Evolutionary conservation across 2,329 filamentous ascomycete species (phyloP), one percentile per base, ranked within the genome.

Genomic region (Ophiostoma triangulosporum): DNA sequence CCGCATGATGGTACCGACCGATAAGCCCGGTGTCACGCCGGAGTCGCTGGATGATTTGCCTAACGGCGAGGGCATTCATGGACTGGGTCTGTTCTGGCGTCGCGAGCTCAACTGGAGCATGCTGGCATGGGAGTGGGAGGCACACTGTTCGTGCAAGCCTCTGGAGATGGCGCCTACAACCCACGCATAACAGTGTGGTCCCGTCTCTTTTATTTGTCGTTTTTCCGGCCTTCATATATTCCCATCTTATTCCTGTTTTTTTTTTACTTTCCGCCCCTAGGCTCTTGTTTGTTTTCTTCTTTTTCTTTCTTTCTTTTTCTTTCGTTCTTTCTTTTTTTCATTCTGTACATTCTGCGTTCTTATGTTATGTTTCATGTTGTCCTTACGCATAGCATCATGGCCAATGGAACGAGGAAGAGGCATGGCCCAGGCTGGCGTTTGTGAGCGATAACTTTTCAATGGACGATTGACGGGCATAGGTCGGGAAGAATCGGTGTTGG

Each of bases 41-140:
- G 29, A 7, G 9, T 17, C 43, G n/a, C 24, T 17, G 14, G 11
- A n/a, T 2, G 36, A 33, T 11, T 33, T 43, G 4, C 48, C 22
- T n/a, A 50, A 22, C 38, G 57, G 55, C 6, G 53, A 48, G n/a
- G 57, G 57, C 17, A 59, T 73, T 75, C 54, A 60, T 61, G 80
- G 81, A n/a, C 73, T 84, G 61, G 81, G 81, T 35, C 69, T 85
- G 45, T 84, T 84, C 64, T 85, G 81, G 80, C 76, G 81, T 61
- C 78, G 81, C 62, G 86, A 91, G 70, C 72, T 93, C 63, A 93
- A 93, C 70, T 91, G 87, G 87, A 88, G 86, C 66, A 76, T 90
- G 65, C 70, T 90, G 63, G 84, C 82, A 52, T 91, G 86, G 86
- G 83, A 89, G 65, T 88, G 80, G 76, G 77, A 80, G 64, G 71